Percentiles rank a stretch among this genome's conserved stretches.
phyloP scores from a whole-genome alignment of 345 rosid species.

The Heritiera fomes region DNA sequence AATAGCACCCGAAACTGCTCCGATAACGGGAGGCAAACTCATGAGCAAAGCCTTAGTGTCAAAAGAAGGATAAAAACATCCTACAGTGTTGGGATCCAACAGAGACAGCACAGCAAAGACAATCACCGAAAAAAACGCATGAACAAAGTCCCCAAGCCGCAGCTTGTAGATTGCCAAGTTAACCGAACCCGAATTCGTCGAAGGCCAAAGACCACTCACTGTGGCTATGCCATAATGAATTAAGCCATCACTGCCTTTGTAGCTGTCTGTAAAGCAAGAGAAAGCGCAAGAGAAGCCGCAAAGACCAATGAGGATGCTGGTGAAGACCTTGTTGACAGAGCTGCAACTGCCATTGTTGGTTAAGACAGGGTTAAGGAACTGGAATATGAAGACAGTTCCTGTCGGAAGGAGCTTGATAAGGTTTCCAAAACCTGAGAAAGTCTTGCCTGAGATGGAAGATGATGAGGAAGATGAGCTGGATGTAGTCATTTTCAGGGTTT shows the following conservation, averaged over 20 bases:
- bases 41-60: constrained; percentile 53
- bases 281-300: constrained; percentile 73
- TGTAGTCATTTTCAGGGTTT: neutral
- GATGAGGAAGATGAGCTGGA: constrained; percentile 22
- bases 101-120: constrained; percentile 62
- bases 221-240: constrained; percentile 67
- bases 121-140: constrained; percentile 47
- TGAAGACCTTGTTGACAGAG: constrained; percentile 51
- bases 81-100: constrained; percentile 57
- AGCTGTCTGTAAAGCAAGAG: constrained; percentile 78
- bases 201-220: constrained; percentile 59
- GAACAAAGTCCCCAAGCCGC: constrained; percentile 59
- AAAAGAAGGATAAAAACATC: constrained; percentile 67
- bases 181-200: constrained; percentile 32
- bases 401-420: constrained; percentile 87
- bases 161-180: constrained; percentile 59
- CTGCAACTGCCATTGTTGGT: constrained; percentile 71
- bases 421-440: constrained; percentile 60
- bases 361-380: constrained; percentile 75
- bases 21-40: constrained; percentile 66
- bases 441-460: constrained; percentile 41
- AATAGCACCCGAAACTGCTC: constrained; percentile 45
- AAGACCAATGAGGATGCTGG: constrained; percentile 49
- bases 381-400: constrained; percentile 79
- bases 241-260: constrained; percentile 43